A percentile compares a stretch with the other conserved stretches of the same genome.
These are phyloP conservation scores for Torulaspora delbrueckii DNA, from an alignment of 805 yeast genomes.

Conservation along the genomic window DNA sequence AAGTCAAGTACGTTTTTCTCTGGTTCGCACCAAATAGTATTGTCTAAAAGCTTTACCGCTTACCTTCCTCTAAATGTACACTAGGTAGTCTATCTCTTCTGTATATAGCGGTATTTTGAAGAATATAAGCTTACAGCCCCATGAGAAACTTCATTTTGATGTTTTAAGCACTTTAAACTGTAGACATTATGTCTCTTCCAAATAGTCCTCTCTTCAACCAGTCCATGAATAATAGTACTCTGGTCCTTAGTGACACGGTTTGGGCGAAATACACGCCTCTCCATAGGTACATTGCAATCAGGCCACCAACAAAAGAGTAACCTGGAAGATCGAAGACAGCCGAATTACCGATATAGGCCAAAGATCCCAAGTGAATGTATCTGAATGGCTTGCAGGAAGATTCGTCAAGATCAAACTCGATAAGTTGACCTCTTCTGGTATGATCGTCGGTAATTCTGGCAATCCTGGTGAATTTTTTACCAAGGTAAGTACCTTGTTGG, in stretches of 20 bases:
- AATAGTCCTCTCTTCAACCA: slow-evolving; percentile 61
- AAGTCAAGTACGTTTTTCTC: too few relatives aligned
- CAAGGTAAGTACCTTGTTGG: slow-evolving; percentile 66
- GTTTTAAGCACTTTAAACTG: slow-evolving; percentile 1
- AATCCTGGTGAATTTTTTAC: slow-evolving; percentile 51
- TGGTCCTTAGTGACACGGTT: slow-evolving; percentile 58
- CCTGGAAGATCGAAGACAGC: slow-evolving; percentile 66
- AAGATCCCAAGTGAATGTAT: slow-evolving; percentile 59
- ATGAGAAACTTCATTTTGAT: background rate
- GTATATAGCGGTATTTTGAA: background rate
- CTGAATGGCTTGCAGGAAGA: slow-evolving; percentile 53
- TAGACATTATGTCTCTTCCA: slow-evolving; percentile 45
- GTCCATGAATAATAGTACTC: slow-evolving; percentile 60
- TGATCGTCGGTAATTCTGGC: slow-evolving; percentile 42
- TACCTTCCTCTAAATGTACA: background rate
- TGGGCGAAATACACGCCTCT: slow-evolving; percentile 66
- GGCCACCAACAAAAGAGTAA: slow-evolving; percentile 57
- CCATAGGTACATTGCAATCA: slow-evolving; percentile 70
- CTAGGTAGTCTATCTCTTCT: background rate
- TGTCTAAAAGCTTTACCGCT: background rate
- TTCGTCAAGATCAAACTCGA: slow-evolving; percentile 34
- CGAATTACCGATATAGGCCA: slow-evolving; percentile 65
- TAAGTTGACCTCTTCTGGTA: slow-evolving; percentile 8
- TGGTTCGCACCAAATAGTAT: too few relatives aligned
- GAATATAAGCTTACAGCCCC: background rate